Percentiles rank a stretch among this genome's conserved stretches.
phyloP scores from a whole-genome alignment of 768 basidiomycete species.

The Lactifluus subvellereus region DNA sequence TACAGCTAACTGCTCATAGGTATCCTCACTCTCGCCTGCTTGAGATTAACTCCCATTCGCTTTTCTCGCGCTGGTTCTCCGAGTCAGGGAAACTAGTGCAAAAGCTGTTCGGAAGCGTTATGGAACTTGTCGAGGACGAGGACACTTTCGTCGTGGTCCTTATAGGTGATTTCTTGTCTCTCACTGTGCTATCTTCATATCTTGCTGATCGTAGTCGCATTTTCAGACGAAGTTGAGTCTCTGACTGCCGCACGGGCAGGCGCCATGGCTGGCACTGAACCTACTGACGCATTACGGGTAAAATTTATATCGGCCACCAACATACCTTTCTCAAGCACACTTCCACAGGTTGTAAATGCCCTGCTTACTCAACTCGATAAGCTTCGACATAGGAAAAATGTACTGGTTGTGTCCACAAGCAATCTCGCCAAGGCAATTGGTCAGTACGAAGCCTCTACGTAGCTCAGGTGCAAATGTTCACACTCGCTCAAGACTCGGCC shows the following conservation, averaged over 20 bases:
- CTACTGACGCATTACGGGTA: conserved; percentile 88
- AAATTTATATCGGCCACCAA: conserved; percentile 24
- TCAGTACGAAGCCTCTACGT: conserved; percentile 30
- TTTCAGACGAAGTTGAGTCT: conserved; percentile 90
- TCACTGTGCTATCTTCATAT: not conserved
- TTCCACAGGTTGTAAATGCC: conserved; percentile 86
- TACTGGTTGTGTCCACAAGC: conserved; percentile 92
- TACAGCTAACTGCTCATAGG: conserved; percentile 35
- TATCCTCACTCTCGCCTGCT: conserved; percentile 84
- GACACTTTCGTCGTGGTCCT: conserved; percentile 88
- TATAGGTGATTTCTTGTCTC: conserved; percentile 53
- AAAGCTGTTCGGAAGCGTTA: conserved; percentile 81
- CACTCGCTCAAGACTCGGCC: conserved; percentile 63
- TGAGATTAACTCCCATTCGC: conserved; percentile 97
- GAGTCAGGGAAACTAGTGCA: conserved; percentile 99
- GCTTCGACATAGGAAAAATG: conserved; percentile 87
- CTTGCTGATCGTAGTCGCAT: not conserved
- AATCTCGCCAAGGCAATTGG: conserved; percentile 94
- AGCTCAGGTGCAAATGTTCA: conserved; percentile 3
- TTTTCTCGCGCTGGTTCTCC: conserved; percentile 99
- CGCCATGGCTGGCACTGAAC: conserved; percentile 93
- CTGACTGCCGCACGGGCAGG: conserved; percentile 91
- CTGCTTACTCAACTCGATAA: conserved; percentile 96
- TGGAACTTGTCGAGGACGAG: conserved; percentile 88
- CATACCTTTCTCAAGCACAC: not conserved